phyloP scores from a whole-genome alignment of 768 basidiomycete species.

The Lentinula detonsa region DNA sequence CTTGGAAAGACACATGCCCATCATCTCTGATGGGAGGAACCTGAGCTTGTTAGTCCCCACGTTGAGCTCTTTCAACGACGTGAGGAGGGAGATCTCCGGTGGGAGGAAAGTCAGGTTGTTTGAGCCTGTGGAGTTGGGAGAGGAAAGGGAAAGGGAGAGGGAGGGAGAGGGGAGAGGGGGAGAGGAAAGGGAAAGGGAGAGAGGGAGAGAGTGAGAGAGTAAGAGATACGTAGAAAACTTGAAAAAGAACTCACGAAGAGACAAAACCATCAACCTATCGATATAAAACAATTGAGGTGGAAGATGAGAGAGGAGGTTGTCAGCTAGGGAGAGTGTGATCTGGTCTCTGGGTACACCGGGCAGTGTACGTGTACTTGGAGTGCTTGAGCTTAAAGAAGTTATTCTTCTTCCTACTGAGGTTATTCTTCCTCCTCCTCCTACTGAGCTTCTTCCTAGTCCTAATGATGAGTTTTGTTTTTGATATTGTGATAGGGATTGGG shows the following conservation, averaged over 20 bases:
- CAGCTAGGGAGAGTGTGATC: slow-evolving; percentile 50
- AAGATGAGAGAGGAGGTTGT: slow-evolving; percentile 46
- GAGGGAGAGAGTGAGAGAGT: too few relatives aligned
- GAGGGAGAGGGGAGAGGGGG: background rate
- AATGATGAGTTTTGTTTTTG: too few relatives aligned
- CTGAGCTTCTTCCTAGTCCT: too few relatives aligned
- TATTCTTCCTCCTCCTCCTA: too few relatives aligned
- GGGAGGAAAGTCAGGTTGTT: slow-evolving; percentile 55
- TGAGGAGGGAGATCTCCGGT: slow-evolving; percentile 52
- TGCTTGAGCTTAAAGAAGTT: background rate
- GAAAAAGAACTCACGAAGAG: slow-evolving; percentile 44
- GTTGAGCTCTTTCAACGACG: slow-evolving; percentile 53
- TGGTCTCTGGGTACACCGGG: slow-evolving; percentile 31
- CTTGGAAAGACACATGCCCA: slow-evolving; percentile 43
- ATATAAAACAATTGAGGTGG: slow-evolving; percentile 55
- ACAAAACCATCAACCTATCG: slow-evolving; percentile 53
- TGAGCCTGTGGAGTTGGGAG: slow-evolving; percentile 32
- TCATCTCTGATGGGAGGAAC: slow-evolving; percentile 63
- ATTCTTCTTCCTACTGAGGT: too few relatives aligned
- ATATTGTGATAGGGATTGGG: too few relatives aligned
- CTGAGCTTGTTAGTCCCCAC: slow-evolving; percentile 50
- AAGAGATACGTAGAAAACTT: too few relatives aligned
- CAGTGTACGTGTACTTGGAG: background rate
- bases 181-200: background rate
- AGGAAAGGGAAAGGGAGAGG: background rate